A percentile compares a stretch with the other conserved stretches of the same genome.
These are phyloP conservation scores for Pisolithus thermaeus DNA, from an alignment of 1,284 basidiomycete species.

Conservation along the genomic window DNA sequence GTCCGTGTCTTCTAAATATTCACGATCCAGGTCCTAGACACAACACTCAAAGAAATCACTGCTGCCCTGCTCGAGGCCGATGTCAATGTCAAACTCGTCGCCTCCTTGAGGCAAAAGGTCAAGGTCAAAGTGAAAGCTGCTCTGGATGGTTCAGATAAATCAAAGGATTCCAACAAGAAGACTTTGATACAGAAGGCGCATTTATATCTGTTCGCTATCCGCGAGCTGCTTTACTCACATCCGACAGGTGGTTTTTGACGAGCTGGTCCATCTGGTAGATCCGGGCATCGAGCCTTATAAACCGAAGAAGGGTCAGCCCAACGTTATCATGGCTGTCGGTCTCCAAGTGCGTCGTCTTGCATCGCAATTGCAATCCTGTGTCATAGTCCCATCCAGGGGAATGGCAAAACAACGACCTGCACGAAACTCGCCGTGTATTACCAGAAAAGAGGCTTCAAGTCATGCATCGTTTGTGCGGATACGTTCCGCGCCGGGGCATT, in stretches of 20 bases:
- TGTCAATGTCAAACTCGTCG: slow-evolving; percentile 96
- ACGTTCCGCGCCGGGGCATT: slow-evolving; percentile 99
- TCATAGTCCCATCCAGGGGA: slow-evolving; percentile 56
- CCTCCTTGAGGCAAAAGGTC: slow-evolving; percentile 83
- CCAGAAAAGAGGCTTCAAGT: slow-evolving; percentile 94
- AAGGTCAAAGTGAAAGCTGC: slow-evolving; percentile 80
- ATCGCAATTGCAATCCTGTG: slow-evolving; percentile 4
- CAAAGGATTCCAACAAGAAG: slow-evolving; percentile 78
- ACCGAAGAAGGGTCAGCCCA: slow-evolving; percentile 91
- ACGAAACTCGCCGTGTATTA: slow-evolving; percentile 98
- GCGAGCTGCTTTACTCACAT: slow-evolving; percentile 6
- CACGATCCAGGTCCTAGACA: slow-evolving; percentile 76
- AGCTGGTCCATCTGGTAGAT: slow-evolving; percentile 92
- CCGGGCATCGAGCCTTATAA: slow-evolving; percentile 94
- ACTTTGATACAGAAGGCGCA: slow-evolving; percentile 80
- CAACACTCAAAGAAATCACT: slow-evolving; percentile 92
- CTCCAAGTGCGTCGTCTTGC: slow-evolving; percentile 59
- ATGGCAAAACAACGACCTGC: slow-evolving; percentile 98
- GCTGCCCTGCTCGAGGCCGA: slow-evolving; percentile 93
- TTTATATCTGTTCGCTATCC: slow-evolving; percentile 22
- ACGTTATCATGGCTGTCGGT: slow-evolving; percentile 98
- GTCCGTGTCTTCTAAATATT: slow-evolving; percentile 13
- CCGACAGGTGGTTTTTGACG: slow-evolving; percentile 88
- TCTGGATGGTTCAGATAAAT: slow-evolving; percentile 68
- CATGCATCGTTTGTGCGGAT: slow-evolving; percentile 98